These are phyloP conservation scores for Taiwanofungus camphoratus DNA, from an alignment of 1,284 basidiomycete genomes.

Conservation along the genomic window DNA sequence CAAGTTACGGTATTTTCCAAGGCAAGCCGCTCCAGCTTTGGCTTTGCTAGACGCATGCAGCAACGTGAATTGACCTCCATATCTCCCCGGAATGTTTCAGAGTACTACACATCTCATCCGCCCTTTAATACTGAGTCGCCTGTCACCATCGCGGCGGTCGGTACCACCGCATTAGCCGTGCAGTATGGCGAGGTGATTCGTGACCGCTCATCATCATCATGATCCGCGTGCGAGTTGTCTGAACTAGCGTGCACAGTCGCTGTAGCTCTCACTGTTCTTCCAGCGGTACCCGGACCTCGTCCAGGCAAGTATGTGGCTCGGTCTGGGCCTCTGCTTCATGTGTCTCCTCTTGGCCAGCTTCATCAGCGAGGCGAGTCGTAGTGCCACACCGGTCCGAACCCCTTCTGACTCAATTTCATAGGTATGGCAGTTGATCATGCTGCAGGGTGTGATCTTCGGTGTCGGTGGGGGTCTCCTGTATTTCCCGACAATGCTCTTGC, in stretches of 20 bases:
- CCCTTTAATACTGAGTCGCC: constrained; percentile 10
- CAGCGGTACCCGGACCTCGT: constrained; percentile 22
- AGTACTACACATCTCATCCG: constrained; percentile 13
- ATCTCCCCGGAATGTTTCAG: neutral
- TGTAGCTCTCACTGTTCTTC: constrained; percentile 20
- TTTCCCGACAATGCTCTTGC: constrained; percentile 20
- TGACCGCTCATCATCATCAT: neutral
- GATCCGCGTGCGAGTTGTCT: no score
- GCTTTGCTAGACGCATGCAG: no score
- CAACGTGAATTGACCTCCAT: no score
- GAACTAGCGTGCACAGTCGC: constrained; percentile 8
- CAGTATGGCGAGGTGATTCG: constrained; percentile 9
- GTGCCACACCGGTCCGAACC: no score
- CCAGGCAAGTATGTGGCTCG: constrained; percentile 19
- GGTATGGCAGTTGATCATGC: constrained; percentile 24
- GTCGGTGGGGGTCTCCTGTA: constrained; percentile 23
- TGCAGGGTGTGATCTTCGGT: constrained; percentile 24
- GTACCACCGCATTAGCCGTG: constrained; percentile 9
- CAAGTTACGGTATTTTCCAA: constrained; percentile 13
- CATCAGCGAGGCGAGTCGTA: constrained; percentile 15
- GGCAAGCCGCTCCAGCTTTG: constrained; percentile 1
- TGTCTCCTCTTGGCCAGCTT: constrained; percentile 24
- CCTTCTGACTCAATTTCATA: neutral
- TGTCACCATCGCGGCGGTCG: constrained; percentile 12
- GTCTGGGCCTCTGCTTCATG: constrained; percentile 16